Percentiles rank a stretch among this genome's conserved stretches.
Conservation (phyloP, 805 yeast genomes). For the Barnettozyma californica region DNA sequence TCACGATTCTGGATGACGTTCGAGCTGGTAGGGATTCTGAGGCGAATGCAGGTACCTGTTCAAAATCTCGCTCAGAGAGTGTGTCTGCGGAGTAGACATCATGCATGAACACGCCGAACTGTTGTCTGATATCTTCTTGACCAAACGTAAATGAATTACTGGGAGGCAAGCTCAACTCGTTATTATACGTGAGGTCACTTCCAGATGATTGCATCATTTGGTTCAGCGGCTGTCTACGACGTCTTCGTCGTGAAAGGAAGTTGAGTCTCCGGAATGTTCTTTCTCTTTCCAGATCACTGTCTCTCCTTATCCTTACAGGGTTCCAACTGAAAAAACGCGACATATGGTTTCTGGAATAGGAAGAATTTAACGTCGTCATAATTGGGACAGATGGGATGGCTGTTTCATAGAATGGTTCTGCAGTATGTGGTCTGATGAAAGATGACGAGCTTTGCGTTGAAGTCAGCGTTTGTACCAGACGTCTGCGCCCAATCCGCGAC, state of each 20-base stretch:
- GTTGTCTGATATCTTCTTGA: slow-evolving; percentile 1
- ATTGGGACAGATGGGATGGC: background rate
- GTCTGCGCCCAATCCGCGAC: background rate
- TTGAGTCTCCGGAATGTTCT: background rate
- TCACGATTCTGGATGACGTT: slow-evolving; percentile 4
- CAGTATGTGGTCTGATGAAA: background rate
- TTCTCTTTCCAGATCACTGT: background rate
- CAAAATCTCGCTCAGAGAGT: slow-evolving; percentile 1
- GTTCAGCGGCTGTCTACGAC: background rate
- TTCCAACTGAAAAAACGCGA: slow-evolving; percentile 1
- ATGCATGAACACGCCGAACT: background rate
- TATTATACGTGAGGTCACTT: background rate
- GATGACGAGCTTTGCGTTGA: background rate
- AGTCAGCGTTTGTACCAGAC: background rate
- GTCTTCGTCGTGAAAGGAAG: background rate
- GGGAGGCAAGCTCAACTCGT: background rate
- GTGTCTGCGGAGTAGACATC: background rate
- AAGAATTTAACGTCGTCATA: background rate
- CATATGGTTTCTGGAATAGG: background rate
- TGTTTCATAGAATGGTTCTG: slow-evolving; percentile 6
- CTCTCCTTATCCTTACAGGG: slow-evolving; percentile 10
- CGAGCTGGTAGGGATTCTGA: background rate
- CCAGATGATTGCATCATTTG: background rate
- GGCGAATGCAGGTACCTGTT: background rate
- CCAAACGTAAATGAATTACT: background rate